Evolutionary conservation across 257 asterid species (phyloP), one percentile per base, ranked within the genome.

Genomic region (Striga asiatica): DNA sequence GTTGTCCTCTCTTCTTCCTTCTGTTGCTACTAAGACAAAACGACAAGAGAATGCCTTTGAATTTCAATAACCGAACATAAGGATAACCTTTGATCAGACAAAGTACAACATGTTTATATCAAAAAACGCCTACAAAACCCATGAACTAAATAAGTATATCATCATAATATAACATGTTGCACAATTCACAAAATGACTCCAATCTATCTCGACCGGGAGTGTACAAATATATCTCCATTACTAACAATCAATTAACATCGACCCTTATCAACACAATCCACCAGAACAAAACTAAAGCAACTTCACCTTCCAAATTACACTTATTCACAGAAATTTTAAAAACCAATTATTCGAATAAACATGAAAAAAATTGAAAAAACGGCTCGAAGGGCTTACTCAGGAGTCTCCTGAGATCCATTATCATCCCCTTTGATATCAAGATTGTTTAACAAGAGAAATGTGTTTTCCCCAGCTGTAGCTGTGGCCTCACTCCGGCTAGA

Each of bases 1-100:
- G 96, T 56, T 84, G 98, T 55, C 87, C 95, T 79, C 98, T 84
- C 74, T 88, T 88, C 78, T 87, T 92, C 81, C 78, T 89, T 73
- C 72, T 80, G 84, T 76, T 87, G 47, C 94, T 74, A 50, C 41
- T 41, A 66, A 23, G 53, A 32, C 19, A 50, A 45, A 53, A 41
- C 24, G 38, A 19, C 28, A 55, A 23, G 55, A 28, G 37, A 16
- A 34, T 49, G 6, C 14, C 39, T 37, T 31, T 23, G 25, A 10
- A 45, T 19, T 3, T 38, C n/a, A 20, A 50, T 35, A 29, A 17
- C 13, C 5, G 7, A 2, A 43, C n/a, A n/a, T n/a, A n/a, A n/a
- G n/a, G n/a, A n/a, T n/a, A n/a, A n/a, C n/a, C n/a, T n/a, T n/a
- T n/a, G n/a, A n/a, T n/a, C n/a, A n/a, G n/a, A n/a, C n/a, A n/a